Evolutionary conservation across 1,139 yeast genomes (phyloP).

Genomic region (Saccharomyces hybrid): DNA sequence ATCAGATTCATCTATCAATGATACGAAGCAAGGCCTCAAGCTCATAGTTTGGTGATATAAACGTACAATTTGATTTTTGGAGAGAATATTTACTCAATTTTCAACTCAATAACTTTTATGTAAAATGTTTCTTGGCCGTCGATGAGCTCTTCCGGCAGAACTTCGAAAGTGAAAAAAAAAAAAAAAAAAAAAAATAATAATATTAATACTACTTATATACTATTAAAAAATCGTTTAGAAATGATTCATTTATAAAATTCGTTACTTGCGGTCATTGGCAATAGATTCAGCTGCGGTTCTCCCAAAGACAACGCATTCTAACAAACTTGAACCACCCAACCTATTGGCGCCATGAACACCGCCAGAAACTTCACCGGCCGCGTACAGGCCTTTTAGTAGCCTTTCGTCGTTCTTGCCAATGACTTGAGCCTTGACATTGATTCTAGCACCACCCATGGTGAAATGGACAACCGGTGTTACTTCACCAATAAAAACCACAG

Average conservation of each 20-base stretch:
- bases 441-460: constrained; percentile 80
- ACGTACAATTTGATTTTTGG: neutral
- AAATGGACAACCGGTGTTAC: constrained; percentile 75
- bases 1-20: constrained; percentile 21
- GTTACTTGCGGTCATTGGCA: constrained; percentile 3
- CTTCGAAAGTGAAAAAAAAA: neutral
- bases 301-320: constrained; percentile 80
- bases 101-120: neutral
- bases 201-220: neutral
- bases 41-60: neutral
- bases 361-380: constrained; percentile 78
- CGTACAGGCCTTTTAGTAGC: constrained; percentile 55
- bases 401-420: constrained; percentile 35
- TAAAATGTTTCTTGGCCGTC: neutral
- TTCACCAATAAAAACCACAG: constrained; percentile 32
- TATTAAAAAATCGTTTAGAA: neutral
- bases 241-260: neutral
- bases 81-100: neutral
- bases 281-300: constrained; percentile 37
- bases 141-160: neutral
- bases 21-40: constrained; percentile 19
- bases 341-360: constrained; percentile 77
- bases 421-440: constrained; percentile 52
- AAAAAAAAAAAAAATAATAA: neutral
- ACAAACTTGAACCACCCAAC: constrained; percentile 66